Conservation (phyloP, 164 flowering plant species). For the Piper betle region DNA sequence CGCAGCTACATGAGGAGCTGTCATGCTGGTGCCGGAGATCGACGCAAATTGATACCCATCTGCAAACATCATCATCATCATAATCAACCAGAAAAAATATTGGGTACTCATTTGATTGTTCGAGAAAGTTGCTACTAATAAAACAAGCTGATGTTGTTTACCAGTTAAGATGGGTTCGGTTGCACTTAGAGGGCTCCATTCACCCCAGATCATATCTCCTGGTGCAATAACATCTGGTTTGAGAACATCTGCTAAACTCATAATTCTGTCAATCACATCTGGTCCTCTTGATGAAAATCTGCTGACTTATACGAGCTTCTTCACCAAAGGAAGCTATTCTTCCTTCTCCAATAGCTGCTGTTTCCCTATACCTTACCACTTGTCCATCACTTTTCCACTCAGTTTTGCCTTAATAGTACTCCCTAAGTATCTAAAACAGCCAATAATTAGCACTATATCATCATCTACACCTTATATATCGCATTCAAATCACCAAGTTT, state of each 20-base stretch:
- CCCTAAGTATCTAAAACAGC: constrained; percentile 28
- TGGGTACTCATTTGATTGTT: neutral
- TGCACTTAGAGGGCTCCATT: constrained; percentile 84
- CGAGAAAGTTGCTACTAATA: neutral
- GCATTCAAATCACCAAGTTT: neutral
- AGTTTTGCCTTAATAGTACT: constrained; percentile 36
- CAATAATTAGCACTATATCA: neutral
- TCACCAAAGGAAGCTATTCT: constrained; percentile 30
- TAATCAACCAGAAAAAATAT: neutral
- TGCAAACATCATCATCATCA: neutral
- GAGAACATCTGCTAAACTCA: constrained; percentile 48
- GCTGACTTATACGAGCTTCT: constrained; percentile 45
- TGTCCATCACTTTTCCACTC: constrained; percentile 23
- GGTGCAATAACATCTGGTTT: constrained; percentile 94
- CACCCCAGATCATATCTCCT: constrained; percentile 86
- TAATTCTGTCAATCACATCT: constrained; percentile 35
- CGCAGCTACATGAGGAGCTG: constrained; percentile 83
- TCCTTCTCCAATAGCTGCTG: constrained; percentile 44
- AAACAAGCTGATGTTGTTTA: constrained; percentile 3
- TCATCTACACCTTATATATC: too few relatives aligned
- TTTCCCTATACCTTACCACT: constrained; percentile 27
- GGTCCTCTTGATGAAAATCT: constrained; percentile 95
- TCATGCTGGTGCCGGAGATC: constrained; percentile 95
- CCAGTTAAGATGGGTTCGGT: constrained; percentile 51
- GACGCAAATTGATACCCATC: constrained; percentile 58